A percentile compares a stretch with the other conserved stretches of the same genome.
Evolutionary conservation across 495 filamentous ascomycete genomes (phyloP).

Genomic region (Lophiostoma macrostomum): DNA sequence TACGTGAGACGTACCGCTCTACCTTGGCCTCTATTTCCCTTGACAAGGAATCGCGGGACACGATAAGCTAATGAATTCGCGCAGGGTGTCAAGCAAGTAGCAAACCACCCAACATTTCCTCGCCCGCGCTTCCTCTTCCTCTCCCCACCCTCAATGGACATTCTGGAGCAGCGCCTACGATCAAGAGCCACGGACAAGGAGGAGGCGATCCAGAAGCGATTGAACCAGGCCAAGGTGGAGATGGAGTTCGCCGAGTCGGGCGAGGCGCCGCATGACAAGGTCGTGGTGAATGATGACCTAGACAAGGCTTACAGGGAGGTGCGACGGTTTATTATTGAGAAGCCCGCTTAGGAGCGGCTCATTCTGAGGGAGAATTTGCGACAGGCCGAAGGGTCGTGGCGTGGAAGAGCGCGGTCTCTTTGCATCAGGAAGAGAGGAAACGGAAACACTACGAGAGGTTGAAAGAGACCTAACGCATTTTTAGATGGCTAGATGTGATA

Average conservation of each 20-base stretch:
- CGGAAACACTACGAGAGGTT: too few species aligned
- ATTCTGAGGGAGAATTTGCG: neutral
- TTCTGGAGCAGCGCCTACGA: slow-evolving; percentile 71
- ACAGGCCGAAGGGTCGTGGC: neutral
- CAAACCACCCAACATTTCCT: slow-evolving; percentile 64
- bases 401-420: too few species aligned
- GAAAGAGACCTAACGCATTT: too few species aligned
- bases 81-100: slow-evolving; percentile 92
- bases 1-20: too few species aligned
- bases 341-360: slow-evolving; percentile 8
- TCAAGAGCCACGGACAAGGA: slow-evolving; percentile 83
- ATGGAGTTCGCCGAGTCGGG: slow-evolving; percentile 69
- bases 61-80: slow-evolving; percentile 9
- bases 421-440: too few species aligned
- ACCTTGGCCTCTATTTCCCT: too few species aligned
- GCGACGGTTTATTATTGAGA: slow-evolving; percentile 52
- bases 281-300: slow-evolving; percentile 86
- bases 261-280: slow-evolving; percentile 73
- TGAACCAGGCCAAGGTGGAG: slow-evolving; percentile 77
- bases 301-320: slow-evolving; percentile 79
- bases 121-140: slow-evolving; percentile 77
- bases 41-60: neutral
- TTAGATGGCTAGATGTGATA: too few species aligned
- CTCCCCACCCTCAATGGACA: slow-evolving; percentile 70
- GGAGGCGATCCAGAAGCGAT: slow-evolving; percentile 67